Conservation (phyloP, 768 basidiomycete species). For the Tricholoma hemisulphureum region DNA sequence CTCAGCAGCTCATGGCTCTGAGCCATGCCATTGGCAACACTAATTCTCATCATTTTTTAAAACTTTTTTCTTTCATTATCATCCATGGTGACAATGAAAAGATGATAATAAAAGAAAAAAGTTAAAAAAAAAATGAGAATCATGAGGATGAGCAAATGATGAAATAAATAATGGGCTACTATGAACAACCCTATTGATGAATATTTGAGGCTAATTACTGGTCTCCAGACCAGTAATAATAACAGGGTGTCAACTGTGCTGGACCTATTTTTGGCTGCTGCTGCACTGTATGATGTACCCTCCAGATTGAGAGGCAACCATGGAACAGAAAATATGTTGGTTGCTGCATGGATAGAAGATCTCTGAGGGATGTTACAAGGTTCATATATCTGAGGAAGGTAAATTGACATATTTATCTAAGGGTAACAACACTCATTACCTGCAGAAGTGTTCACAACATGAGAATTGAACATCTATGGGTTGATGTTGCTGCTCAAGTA, state of each 20-base stretch:
- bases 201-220: conserved; percentile 20
- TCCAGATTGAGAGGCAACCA: conserved; percentile 35
- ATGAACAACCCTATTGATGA: no score
- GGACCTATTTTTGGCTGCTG: conserved; percentile 26
- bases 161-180: no score
- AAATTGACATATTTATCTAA: background rate
- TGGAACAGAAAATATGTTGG: conserved; percentile 36
- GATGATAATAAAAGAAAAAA: no score
- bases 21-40: no score
- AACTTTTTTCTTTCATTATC: no score
- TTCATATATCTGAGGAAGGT: conserved; percentile 39
- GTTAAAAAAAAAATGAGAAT: no score
- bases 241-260: conserved; percentile 39
- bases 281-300: conserved; percentile 27
- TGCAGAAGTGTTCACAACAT: conserved; percentile 37
- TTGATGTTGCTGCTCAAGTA: conserved; percentile 24
- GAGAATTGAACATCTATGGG: conserved; percentile 38
- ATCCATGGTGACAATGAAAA: no score
- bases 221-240: conserved; percentile 34
- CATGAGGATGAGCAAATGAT: no score
- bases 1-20: no score
- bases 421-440: background rate
- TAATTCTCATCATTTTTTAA: no score
- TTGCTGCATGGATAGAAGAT: conserved; percentile 32
- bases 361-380: conserved; percentile 16